Evolutionary conservation across 192 early-diverging fungal genomes (phyloP), one percentile per base, ranked within the genome.

Genomic region (Chytriomyces sp.): DNA sequence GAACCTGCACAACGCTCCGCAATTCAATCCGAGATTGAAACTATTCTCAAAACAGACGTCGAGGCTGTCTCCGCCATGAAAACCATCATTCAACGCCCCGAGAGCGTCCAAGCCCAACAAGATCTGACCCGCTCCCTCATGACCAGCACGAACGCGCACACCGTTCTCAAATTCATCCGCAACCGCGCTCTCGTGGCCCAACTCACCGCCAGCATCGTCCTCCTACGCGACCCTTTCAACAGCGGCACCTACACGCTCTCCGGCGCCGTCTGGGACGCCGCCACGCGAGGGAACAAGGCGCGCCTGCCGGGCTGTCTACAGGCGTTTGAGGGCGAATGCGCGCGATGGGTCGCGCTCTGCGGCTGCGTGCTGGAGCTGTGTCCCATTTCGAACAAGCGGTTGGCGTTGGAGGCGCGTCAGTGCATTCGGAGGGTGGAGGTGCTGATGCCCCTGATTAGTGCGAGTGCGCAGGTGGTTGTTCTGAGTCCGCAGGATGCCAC

Each of bases 131-230:
- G 40, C 14, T 41, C 31, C 19, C 39, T 77, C 3, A 73, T 65
- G 22, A n/a, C 25, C 4, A 57, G 53, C 32, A 19, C 7, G 12
- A 70, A 31, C 31, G 67, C 68, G 28, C 72, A 77, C 64, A 37
- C 60, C 3, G 63, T 71, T 19, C 76, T 81, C 38, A 55, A 70
- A 52, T 74, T 70, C 17, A 59, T 71, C 39, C 8, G 70, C 30
- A 78, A 63, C 53, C 63, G 75, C 28, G 64, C 66, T 25, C 28
- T 81, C 28, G 69, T 81, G 14, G 39, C 60, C 38, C 71, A 78
- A 25, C 64, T 75, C 14, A 54, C 64, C 2, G 59, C 56, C 40
- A 52, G 56, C 19, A 25, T 70, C 44, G 55, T 59, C 17, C 41
- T 44, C 32, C 40, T 81, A 12, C 55, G 66, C 6, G 63, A 69